Conservation (phyloP, 1,284 basidiomycete species). For the Ustilago cynodontis region DNA sequence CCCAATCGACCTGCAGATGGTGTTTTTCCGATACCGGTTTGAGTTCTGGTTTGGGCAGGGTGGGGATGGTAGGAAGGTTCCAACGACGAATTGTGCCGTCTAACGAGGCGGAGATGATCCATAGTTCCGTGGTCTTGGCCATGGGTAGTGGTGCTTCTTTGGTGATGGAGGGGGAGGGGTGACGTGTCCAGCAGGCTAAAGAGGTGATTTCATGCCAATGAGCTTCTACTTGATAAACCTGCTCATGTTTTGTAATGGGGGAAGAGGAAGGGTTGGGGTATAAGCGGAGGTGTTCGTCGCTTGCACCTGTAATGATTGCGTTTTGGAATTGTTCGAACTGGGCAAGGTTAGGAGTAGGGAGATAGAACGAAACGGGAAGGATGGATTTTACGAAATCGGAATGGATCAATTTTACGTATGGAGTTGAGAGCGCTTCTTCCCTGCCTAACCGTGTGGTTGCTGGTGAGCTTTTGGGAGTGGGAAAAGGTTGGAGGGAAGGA, state of each 20-base stretch:
- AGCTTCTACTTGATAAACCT: constrained; percentile 35
- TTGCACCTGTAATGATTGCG: constrained; percentile 25
- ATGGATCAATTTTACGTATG: constrained; percentile 6
- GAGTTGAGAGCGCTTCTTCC: constrained; percentile 2
- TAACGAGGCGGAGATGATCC: constrained; percentile 48
- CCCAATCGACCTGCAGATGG: constrained; percentile 1
- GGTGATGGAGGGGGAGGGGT: not conserved
- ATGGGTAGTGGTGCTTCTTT: not conserved
- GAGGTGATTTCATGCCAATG: constrained; percentile 62
- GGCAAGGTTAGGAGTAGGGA: not conserved
- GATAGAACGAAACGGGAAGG: constrained; percentile 13
- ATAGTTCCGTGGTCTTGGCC: not conserved
- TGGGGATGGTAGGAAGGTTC: constrained; percentile 8
- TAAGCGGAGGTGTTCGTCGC: constrained; percentile 49
- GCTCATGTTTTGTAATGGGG: not conserved
- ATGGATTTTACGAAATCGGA: constrained; percentile 33
- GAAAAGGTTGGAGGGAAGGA: constrained; percentile 6
- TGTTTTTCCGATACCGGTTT: not conserved
- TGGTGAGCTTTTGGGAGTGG: not conserved
- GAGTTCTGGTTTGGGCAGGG: constrained; percentile 1
- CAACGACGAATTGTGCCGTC: constrained; percentile 60
- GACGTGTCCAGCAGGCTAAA: constrained; percentile 33
- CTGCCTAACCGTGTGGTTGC: not conserved
- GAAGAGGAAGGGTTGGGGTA: constrained; percentile 11
- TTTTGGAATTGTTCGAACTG: constrained; percentile 2